Conservation (phyloP, 1,139 yeast species). For the Yamadazyma kanchanaburiensis region DNA sequence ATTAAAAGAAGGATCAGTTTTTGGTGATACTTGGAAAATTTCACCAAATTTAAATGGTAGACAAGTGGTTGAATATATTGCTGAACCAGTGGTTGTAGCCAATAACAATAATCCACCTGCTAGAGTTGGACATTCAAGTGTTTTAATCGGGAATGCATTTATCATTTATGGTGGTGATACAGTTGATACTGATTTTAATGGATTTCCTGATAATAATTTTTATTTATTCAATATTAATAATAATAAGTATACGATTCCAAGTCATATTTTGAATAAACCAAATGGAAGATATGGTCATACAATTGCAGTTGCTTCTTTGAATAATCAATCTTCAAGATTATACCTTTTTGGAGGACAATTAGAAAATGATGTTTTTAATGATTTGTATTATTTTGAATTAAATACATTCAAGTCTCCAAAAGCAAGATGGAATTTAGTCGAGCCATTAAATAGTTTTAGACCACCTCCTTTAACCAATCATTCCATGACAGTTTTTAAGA, state of each 20-base stretch:
- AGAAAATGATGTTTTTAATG: constrained; percentile 84
- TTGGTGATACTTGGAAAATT: constrained; percentile 91
- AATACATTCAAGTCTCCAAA: constrained; percentile 82
- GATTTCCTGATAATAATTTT: constrained; percentile 81
- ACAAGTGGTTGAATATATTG: constrained; percentile 36
- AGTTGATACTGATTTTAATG: constrained; percentile 74
- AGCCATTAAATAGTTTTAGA: constrained; percentile 49
- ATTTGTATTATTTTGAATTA: constrained; percentile 80
- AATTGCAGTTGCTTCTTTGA: constrained; percentile 56
- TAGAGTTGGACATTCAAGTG: constrained; percentile 93
- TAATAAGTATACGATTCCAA: constrained; percentile 85
- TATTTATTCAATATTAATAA: constrained; percentile 89
- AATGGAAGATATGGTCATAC: constrained; percentile 94
- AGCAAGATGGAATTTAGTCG: constrained; percentile 79
- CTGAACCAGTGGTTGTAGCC: constrained; percentile 59
- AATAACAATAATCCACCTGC: constrained; percentile 77
- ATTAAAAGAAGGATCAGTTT: constrained; percentile 84
- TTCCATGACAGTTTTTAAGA: constrained; percentile 77
- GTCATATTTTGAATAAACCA: constrained; percentile 80
- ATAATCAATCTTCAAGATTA: constrained; percentile 66
- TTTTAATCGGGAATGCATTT: constrained; percentile 91
- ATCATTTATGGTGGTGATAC: constrained; percentile 97
- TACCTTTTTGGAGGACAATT: constrained; percentile 95
- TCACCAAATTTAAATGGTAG: constrained; percentile 35
- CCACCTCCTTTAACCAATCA: constrained; percentile 96